Evolutionary conservation across 2,329 filamentous ascomycete genomes (phyloP).

Genomic region (Sclerotinia borealis): DNA sequence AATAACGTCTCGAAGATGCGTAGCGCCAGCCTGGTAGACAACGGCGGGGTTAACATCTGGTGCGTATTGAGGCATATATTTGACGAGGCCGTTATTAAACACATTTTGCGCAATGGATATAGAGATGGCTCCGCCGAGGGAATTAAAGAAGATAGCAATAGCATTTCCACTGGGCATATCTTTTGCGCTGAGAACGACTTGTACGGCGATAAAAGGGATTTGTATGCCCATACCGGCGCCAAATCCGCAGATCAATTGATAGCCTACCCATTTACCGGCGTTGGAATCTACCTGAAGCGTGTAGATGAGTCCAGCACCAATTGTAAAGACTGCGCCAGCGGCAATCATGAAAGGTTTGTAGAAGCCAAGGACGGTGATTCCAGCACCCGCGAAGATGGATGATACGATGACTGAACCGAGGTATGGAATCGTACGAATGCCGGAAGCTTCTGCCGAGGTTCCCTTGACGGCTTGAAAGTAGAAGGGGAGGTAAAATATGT

Average conservation of each 20-base stretch:
- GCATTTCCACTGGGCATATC: slow-evolving; percentile 52
- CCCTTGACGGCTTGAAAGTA: slow-evolving; percentile 46
- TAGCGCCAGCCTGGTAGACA: slow-evolving; percentile 38
- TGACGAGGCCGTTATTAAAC: slow-evolving; percentile 29
- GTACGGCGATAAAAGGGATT: slow-evolving; percentile 46
- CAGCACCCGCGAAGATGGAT: slow-evolving; percentile 36
- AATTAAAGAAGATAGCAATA: slow-evolving; percentile 52
- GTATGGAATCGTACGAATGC: slow-evolving; percentile 39
- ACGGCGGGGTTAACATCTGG: slow-evolving; percentile 35
- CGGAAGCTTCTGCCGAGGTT: slow-evolving; percentile 35
- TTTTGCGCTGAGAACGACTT: slow-evolving; percentile 43
- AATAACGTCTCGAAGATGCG: slow-evolving; percentile 35
- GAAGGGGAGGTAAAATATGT: slow-evolving; percentile 38
- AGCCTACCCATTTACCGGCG: slow-evolving; percentile 45
- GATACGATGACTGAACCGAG: slow-evolving; percentile 40
- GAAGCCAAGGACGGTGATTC: slow-evolving; percentile 37
- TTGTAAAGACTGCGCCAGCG: slow-evolving; percentile 39
- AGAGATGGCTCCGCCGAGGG: slow-evolving; percentile 53
- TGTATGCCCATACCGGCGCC: slow-evolving; percentile 42
- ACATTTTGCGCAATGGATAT: slow-evolving; percentile 50
- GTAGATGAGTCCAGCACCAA: slow-evolving; percentile 41
- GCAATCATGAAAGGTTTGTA: slow-evolving; percentile 43
- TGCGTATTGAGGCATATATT: slow-evolving; percentile 30
- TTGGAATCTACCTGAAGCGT: slow-evolving; percentile 38
- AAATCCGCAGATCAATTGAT: slow-evolving; percentile 44